Conservation (phyloP, 75 land plant species). For the Sequoiadendron giganteum region DNA sequence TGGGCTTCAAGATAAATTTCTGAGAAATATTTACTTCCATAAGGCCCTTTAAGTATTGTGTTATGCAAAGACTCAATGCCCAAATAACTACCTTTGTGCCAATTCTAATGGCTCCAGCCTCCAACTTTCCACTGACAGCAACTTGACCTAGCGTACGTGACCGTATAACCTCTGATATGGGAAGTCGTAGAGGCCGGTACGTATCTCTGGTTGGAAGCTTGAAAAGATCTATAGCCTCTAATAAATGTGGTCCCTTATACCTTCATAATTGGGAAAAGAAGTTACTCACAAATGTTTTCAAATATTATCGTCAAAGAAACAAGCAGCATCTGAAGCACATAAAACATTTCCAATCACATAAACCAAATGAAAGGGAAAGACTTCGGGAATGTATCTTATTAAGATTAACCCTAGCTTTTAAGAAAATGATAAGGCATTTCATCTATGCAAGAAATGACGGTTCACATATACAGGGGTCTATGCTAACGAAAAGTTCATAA, state of each 20-base stretch:
- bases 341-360: neutral
- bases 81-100: constrained; percentile 72
- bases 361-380: neutral
- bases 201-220: constrained; percentile 75
- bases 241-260: constrained; percentile 65
- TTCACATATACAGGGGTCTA: neutral
- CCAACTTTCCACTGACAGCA: constrained; percentile 87
- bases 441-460: neutral
- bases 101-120: constrained; percentile 79
- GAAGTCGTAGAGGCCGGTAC: constrained; percentile 75
- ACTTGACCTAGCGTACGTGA: constrained; percentile 70
- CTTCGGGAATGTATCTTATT: neutral
- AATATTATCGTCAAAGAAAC: neutral
- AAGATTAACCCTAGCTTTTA: neutral
- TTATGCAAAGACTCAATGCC: neutral
- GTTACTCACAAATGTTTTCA: neutral
- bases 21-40: neutral
- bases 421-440: neutral
- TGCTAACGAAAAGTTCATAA: neutral
- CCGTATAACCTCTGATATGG: constrained; percentile 81
- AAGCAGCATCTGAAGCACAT: neutral
- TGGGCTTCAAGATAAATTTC: neutral
- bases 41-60: neutral
- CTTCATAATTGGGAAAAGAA: constrained; percentile 37
- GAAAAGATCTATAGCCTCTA: constrained; percentile 77